phyloP scores from a whole-genome alignment of 2,329 filamentous ascomycete genomes.

The Penicillium sp. region DNA sequence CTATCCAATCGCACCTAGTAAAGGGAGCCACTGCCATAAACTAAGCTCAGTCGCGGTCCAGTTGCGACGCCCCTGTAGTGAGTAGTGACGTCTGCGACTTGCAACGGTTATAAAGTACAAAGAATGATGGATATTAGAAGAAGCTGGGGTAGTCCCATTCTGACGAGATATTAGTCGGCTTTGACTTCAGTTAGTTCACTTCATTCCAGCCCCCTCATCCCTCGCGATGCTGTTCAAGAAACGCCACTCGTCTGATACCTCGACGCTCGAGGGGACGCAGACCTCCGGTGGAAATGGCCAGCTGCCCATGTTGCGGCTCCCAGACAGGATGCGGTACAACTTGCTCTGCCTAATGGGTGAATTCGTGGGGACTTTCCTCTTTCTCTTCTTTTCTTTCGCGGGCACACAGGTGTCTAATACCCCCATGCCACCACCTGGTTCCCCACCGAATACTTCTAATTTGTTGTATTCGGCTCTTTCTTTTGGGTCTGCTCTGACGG shows the following conservation, averaged over 20 bases:
- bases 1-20: neutral
- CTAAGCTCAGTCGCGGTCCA: neutral
- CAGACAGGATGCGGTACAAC: conserved; percentile 36
- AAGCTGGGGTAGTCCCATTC: neutral
- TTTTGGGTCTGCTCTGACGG: conserved; percentile 43
- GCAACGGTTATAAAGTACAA: neutral
- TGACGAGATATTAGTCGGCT: neutral
- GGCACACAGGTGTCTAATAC: conserved; percentile 42
- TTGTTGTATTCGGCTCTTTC: conserved; percentile 38
- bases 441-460: conserved; percentile 28
- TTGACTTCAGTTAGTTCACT: neutral
- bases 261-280: conserved; percentile 7
- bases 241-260: conserved; percentile 7
- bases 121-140: neutral
- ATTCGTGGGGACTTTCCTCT: conserved; percentile 46
- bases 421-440: conserved; percentile 25
- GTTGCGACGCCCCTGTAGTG: neutral
- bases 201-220: neutral
- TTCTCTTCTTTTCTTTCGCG: conserved; percentile 43
- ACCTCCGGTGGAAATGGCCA: conserved; percentile 10
- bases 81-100: conserved; percentile 15
- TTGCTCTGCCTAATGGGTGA: conserved; percentile 43
- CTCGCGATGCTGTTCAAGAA: conserved; percentile 10
- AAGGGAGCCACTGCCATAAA: neutral
- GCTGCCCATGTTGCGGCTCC: conserved; percentile 30